These are phyloP conservation scores for Schrenkiella parvula DNA, from an alignment of 345 rosid species.

Conservation along the genomic window DNA sequence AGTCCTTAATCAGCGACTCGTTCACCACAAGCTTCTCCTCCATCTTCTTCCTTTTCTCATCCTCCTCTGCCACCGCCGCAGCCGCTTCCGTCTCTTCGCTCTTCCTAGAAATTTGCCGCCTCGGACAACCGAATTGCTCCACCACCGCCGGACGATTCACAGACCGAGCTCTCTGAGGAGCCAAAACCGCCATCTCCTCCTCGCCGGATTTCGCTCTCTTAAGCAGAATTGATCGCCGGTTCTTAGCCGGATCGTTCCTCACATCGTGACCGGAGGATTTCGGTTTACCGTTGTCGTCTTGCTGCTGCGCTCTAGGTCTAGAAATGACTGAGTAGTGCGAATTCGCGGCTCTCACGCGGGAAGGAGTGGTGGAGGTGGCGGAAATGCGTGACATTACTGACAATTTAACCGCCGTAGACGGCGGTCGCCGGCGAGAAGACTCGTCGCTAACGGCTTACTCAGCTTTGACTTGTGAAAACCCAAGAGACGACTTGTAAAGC, in stretches of 20 bases:
- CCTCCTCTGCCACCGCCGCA: constrained; percentile 14
- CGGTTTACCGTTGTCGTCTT: constrained; percentile 35
- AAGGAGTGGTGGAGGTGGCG: constrained; percentile 31
- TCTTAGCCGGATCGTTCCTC: constrained; percentile 36
- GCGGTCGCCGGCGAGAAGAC: constrained; percentile 24
- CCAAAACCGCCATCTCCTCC: constrained; percentile 21
- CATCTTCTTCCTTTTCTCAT: constrained; percentile 36
- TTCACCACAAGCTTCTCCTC: constrained; percentile 48
- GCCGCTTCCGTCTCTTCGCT: constrained; percentile 21
- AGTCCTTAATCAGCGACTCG: constrained; percentile 55
- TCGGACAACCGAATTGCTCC: constrained; percentile 54
- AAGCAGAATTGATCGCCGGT: constrained; percentile 38
- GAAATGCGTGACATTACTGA: constrained; percentile 28
- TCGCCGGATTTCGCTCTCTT: constrained; percentile 50
- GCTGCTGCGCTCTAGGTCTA: constrained; percentile 23
- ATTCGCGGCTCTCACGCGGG: constrained; percentile 38
- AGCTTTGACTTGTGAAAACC: constrained; percentile 27
- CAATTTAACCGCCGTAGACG: constrained; percentile 13
- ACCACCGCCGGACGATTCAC: constrained; percentile 34
- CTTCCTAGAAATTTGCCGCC: constrained; percentile 36
- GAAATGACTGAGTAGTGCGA: constrained; percentile 41
- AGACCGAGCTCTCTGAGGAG: constrained; percentile 34
- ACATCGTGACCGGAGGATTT: constrained; percentile 41
- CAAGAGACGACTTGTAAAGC: constrained; percentile 22
- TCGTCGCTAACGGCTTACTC: constrained; percentile 19